These are phyloP conservation scores for Zygotorulaspora sp. DNA, from an alignment of 805 yeast genomes.

Conservation along the genomic window DNA sequence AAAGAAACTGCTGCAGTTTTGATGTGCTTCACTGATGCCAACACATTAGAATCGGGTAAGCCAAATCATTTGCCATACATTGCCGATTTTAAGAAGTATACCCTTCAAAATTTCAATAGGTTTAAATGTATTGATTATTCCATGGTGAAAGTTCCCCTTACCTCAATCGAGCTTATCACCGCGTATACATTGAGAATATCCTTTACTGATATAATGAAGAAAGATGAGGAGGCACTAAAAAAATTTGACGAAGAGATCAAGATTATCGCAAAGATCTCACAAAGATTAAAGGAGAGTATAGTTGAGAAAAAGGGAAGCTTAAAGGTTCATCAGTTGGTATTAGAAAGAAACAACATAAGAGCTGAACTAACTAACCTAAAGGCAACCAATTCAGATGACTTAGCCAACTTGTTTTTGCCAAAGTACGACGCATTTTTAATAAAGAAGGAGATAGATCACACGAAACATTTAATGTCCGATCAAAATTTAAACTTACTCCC, in stretches of 20 bases:
- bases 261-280: conserved; percentile 22
- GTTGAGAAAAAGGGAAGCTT: conserved; percentile 30
- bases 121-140: conserved; percentile 32
- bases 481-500: conserved; percentile 88
- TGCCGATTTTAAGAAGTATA: conserved; percentile 28
- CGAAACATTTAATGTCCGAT: conserved; percentile 67
- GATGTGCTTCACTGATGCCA: conserved; percentile 34
- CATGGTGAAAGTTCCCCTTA: conserved; percentile 28
- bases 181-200: conserved; percentile 25
- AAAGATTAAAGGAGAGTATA: conserved; percentile 25
- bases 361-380: conserved; percentile 18
- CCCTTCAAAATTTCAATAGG: conserved; percentile 23
- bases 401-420: conserved; percentile 43
- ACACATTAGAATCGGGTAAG: conserved; percentile 24
- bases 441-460: conserved; percentile 46
- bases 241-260: conserved; percentile 24
- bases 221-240: conserved; percentile 25
- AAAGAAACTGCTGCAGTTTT: conserved; percentile 26
- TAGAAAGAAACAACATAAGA: conserved; percentile 29
- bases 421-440: conserved; percentile 45
- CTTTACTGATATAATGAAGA: conserved; percentile 28
- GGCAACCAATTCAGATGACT: conserved; percentile 39
- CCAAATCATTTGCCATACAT: conserved; percentile 38
- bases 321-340: conserved; percentile 29
- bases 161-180: conserved; percentile 31